These are phyloP conservation scores for Ilex paraguariensis DNA, from an alignment of 305 asterid genomes.

Conservation along the genomic window DNA sequence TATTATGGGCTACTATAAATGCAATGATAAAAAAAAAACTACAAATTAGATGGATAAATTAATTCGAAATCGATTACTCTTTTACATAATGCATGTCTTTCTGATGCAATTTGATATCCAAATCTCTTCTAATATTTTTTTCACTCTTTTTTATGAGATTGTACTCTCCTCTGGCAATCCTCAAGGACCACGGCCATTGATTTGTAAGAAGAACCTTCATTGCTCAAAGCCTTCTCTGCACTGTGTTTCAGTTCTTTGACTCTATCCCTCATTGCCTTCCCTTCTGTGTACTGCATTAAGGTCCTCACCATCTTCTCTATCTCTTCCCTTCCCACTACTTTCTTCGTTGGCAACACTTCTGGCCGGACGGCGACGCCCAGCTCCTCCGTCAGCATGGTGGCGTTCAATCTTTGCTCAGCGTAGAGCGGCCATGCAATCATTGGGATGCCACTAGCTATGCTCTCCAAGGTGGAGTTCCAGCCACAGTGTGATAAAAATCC, in stretches of 20 bases:
- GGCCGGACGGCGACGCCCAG: conserved; percentile 15
- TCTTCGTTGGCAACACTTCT: conserved; percentile 10
- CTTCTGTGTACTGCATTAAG: conserved; percentile 9
- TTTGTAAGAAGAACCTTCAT: conserved; percentile 17
- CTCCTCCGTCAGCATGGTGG: conserved; percentile 19
- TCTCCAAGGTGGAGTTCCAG: conserved; percentile 18
- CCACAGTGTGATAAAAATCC: conserved; percentile 26
- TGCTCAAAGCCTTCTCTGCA: conserved; percentile 1
- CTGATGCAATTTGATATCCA: too few relatives aligned
- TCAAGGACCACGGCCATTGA: conserved; percentile 1
- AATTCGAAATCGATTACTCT: too few relatives aligned
- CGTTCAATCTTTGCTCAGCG: conserved; percentile 20
- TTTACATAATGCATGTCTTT: too few relatives aligned
- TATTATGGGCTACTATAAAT: too few relatives aligned
- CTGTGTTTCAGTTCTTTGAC: conserved; percentile 7
- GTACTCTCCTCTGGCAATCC: background rate
- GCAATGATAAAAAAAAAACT: too few relatives aligned
- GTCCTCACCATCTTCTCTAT: conserved; percentile 17
- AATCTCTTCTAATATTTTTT: too few relatives aligned
- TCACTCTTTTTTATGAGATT: background rate
- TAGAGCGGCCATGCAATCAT: conserved; percentile 22
- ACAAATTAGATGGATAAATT: too few relatives aligned
- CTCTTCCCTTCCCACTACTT: conserved; percentile 16
- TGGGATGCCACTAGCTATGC: conserved; percentile 9
- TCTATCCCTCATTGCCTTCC: conserved; percentile 8